A percentile compares a stretch with the other conserved stretches of the same genome.
Evolutionary conservation across 164 flowering plant genomes (phyloP).

Genomic region (Malania oleifera): DNA sequence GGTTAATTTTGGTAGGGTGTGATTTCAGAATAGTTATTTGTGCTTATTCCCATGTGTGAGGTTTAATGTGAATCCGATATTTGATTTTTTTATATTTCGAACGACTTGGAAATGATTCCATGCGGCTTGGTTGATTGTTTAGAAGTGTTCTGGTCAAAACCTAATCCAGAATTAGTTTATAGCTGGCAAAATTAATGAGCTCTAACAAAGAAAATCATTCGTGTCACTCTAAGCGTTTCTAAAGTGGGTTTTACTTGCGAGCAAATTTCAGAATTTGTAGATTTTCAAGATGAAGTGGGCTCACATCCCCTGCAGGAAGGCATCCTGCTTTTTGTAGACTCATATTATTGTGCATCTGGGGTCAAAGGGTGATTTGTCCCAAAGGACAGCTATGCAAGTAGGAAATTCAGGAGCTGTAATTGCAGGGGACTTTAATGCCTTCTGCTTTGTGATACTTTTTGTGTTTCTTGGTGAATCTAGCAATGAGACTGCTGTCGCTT

Average conservation of each 20-base stretch:
- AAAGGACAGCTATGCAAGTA: not conserved
- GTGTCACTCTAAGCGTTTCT: too few species aligned
- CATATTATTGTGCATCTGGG: not conserved
- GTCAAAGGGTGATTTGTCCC: not conserved
- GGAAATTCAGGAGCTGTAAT: not conserved
- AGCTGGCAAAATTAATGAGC: not conserved
- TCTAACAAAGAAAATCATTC: not conserved
- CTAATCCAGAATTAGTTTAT: not conserved
- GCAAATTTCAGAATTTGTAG: too few species aligned
- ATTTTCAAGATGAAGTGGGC: not conserved
- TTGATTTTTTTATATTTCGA: too few species aligned
- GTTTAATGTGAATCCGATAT: not conserved
- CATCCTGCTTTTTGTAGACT: not conserved
- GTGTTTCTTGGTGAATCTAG: too few species aligned
- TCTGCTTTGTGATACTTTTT: too few species aligned
- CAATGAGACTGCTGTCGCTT: too few species aligned
- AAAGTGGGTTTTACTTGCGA: too few species aligned
- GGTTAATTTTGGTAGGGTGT: not conserved
- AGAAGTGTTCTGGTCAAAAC: too few species aligned
- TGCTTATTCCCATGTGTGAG: not conserved
- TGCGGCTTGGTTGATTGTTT: too few species aligned
- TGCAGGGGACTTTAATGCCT: too few species aligned
- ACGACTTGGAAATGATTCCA: too few species aligned
- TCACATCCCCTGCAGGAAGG: not conserved
- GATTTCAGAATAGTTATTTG: not conserved